These are phyloP conservation scores for Thalassiosira ordinaria DNA, from an alignment of 352 stramenopile species.

Conservation along the genomic window DNA sequence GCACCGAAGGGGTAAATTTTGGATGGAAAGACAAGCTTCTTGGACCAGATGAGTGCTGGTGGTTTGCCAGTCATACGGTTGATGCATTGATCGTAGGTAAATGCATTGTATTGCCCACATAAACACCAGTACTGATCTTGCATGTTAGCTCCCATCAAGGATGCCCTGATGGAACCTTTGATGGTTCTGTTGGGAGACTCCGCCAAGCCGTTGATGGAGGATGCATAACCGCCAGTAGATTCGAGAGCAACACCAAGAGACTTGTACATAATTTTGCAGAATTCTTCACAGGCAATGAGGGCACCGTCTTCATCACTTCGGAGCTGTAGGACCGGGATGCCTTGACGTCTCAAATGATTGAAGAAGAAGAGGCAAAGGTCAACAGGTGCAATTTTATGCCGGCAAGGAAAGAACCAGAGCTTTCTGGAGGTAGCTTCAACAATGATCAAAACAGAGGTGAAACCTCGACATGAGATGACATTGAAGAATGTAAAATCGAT, in stretches of 20 bases:
- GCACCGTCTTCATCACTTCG: slow-evolving; percentile 29
- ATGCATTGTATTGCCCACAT: neutral
- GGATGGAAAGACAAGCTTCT: neutral
- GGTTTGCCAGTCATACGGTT: slow-evolving; percentile 6
- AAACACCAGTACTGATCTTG: slow-evolving; percentile 26
- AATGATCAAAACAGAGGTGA: slow-evolving; percentile 31
- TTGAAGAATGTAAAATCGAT: slow-evolving; percentile 36
- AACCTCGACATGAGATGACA: slow-evolving; percentile 8
- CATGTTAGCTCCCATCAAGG: slow-evolving; percentile 16
- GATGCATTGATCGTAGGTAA: slow-evolving; percentile 19
- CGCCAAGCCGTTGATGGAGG: slow-evolving; percentile 25
- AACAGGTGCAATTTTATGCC: slow-evolving; percentile 26
- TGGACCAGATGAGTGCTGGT: neutral
- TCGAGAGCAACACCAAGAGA: slow-evolving; percentile 17
- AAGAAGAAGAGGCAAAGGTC: slow-evolving; percentile 31
- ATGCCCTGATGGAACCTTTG: slow-evolving; percentile 19
- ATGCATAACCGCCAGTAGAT: slow-evolving; percentile 34
- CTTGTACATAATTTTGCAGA: slow-evolving; percentile 29
- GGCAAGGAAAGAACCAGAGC: slow-evolving; percentile 30
- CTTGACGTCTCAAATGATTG: slow-evolving; percentile 11
- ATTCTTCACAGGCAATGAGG: slow-evolving; percentile 22
- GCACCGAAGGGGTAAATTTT: slow-evolving; percentile 13
- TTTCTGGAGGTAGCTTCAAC: slow-evolving; percentile 29
- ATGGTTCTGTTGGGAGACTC: slow-evolving; percentile 25
- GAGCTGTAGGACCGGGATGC: neutral